Base-by-base conservation (phyloP, 75 land plant species). In the Sequoia sempervirens region DNA sequence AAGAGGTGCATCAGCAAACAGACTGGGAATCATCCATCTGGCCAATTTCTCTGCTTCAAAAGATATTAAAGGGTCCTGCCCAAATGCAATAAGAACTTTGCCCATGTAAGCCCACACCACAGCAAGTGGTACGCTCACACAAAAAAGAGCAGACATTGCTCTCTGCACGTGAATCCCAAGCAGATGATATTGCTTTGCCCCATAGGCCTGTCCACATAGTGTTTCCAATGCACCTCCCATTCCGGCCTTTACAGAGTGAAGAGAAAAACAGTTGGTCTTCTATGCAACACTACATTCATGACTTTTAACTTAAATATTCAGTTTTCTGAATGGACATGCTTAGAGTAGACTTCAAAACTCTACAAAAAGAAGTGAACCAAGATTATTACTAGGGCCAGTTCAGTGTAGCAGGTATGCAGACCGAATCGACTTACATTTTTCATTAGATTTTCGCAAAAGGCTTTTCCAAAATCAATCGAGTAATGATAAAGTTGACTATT, bases 161-260 rank as follows among this genome's bases (percentile, higher is more conserved):
- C 93, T 88, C 61, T 94, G 96, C 84, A 88, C 82, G 56, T 89
- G 89, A 40, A 96, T 88, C 0, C 98, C 92, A 2, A 94, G 90
- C 90, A 91, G 82, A 80, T 91, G 91, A 79, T 94, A 91, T 81
- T 95, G 96, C 74, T 89, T 90, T 82, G 96, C 96, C 69, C 98
- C 98, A 85, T 82, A 94, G 5, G 98, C 92, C 82, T 93, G 96
- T 5, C 96, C 96, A 68, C 96, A 94, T 8, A 96, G 85, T 15
- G 98, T 96, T 56, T 93, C 96, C 84, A 96, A 47, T 64, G 68
- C 68, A 64, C 68, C 26, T 64, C 68, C 68, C 68, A 64, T 64
- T 64, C 68, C 68, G 3, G 26, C 26, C 68, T 64, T n/a, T 64
- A 0, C 26, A 64, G 4, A 64, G 4, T 26, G 28, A 64, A 64